Evolutionary conservation across 1,284 basidiomycete genomes (phyloP), one percentile per base, ranked within the genome.

Genomic region (Cryptococcus sp.): DNA sequence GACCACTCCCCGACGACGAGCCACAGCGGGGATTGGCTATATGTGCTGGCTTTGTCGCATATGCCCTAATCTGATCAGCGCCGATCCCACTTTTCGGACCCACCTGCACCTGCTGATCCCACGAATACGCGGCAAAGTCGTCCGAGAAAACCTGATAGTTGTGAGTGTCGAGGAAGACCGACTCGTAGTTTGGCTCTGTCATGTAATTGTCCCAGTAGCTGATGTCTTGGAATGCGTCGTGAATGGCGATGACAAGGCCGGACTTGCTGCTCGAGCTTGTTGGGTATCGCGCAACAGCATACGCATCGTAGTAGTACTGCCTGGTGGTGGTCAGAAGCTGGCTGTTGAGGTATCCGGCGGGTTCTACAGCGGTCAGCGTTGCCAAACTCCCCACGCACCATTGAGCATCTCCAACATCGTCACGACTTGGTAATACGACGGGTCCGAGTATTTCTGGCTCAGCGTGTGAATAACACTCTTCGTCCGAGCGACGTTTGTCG

Each of bases 141-240:
- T 84, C 79, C 65, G 84, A 86, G 78, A 91, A 91, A 53, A 90
- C 85, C 71, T 90, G 89, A 71, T 92, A 91, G 77, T 87, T 83
- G 77, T 92, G 89, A 82, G 60, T 90, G 77, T 96, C 93, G 78
- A 96, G 83, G 23, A 87, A 84, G 25, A 94, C 91, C 39, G 85
- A 86, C 53, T 80, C 67, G 68, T 75, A 83, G n/a, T 69, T 60
- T 82, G 81, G 76, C 25, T 81, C 66, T 1, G 83, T 81, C 82
- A 89, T 82, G 72, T 87, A 89, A 46, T 85, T 85, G 52, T 81
- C 77, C 89, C 90, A 95, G 68, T 84, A 88, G 58, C 82, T 84
- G 38, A 91, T 79, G 38, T 85, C 81, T 75, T 92, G 86, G 84
- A 96, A 91, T 2, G 89, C 91, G 72, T 96, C 94, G 69, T 90